A percentile compares a stretch with the other conserved stretches of the same genome.
phyloP scores from a whole-genome alignment of 768 basidiomycete genomes.

The Leccinum sublutescens region DNA sequence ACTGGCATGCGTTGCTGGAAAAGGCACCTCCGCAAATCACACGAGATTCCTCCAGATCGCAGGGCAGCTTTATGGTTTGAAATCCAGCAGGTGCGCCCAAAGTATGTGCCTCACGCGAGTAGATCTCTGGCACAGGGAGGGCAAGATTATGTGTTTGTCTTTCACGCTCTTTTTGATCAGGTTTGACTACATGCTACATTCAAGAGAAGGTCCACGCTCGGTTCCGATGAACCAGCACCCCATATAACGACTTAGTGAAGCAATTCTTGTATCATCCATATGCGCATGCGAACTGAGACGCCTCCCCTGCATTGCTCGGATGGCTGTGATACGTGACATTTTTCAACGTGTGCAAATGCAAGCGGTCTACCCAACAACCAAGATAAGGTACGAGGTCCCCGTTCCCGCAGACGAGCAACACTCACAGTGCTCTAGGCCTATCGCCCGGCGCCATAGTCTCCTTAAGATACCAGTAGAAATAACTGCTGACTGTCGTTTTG shows the following conservation, averaged over 20 bases:
- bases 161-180: neutral
- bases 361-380: neutral
- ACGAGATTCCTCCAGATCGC: neutral
- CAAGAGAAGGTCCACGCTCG: neutral
- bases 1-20: too few species aligned
- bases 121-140: neutral
- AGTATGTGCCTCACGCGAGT: neutral
- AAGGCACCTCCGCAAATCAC: neutral
- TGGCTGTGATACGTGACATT: neutral
- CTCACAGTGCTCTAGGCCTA: neutral
- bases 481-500: neutral
- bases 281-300: neutral
- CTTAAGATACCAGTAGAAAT: slow-evolving; percentile 3
- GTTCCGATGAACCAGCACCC: neutral
- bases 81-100: neutral
- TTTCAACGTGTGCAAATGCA: neutral
- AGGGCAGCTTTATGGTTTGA: neutral
- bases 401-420: slow-evolving; percentile 2
- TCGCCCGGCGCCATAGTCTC: neutral
- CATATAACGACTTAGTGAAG: neutral
- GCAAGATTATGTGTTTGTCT: neutral
- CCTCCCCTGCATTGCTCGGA: neutral
- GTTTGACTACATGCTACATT: neutral
- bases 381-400: slow-evolving; percentile 3
- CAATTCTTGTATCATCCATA: neutral